phyloP scores from a whole-genome alignment of 140 eudicot species.

The Oenanthe javanica region DNA sequence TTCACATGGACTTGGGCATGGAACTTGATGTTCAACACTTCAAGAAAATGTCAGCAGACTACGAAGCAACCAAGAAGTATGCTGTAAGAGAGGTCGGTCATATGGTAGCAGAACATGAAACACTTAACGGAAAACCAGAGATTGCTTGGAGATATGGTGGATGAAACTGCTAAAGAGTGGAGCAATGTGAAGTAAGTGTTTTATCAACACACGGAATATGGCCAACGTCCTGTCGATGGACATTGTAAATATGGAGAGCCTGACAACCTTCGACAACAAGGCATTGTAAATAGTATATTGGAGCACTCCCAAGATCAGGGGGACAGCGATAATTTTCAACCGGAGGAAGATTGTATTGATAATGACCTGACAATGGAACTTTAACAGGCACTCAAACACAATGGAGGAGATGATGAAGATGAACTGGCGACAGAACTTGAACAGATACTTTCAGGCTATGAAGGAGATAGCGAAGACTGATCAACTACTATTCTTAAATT shows the following conservation, averaged over 20 bases:
- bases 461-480: slow-evolving; percentile 5
- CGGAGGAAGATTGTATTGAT: slow-evolving; percentile 17
- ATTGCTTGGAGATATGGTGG: slow-evolving; percentile 56
- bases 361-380: slow-evolving; percentile 40
- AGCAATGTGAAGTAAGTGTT: slow-evolving; percentile 38
- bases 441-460: slow-evolving; percentile 25
- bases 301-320: background rate
- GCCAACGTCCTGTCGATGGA: background rate
- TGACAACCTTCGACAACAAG: background rate
- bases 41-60: slow-evolving; percentile 50
- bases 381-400: slow-evolving; percentile 22
- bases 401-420: slow-evolving; percentile 14
- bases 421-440: slow-evolving; percentile 37
- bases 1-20: slow-evolving; percentile 60
- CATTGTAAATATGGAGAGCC: background rate
- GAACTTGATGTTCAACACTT: slow-evolving; percentile 63
- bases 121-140: slow-evolving; percentile 48
- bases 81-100: slow-evolving; percentile 59
- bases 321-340: slow-evolving; percentile 1
- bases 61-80: slow-evolving; percentile 55
- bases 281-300: background rate
- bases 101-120: slow-evolving; percentile 45
- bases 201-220: slow-evolving; percentile 41
- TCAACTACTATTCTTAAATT: background rate
- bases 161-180: slow-evolving; percentile 51